These are phyloP conservation scores for Baudoinia panamericana DNA, from an alignment of 495 filamentous ascomycete species.

Conservation along the genomic window DNA sequence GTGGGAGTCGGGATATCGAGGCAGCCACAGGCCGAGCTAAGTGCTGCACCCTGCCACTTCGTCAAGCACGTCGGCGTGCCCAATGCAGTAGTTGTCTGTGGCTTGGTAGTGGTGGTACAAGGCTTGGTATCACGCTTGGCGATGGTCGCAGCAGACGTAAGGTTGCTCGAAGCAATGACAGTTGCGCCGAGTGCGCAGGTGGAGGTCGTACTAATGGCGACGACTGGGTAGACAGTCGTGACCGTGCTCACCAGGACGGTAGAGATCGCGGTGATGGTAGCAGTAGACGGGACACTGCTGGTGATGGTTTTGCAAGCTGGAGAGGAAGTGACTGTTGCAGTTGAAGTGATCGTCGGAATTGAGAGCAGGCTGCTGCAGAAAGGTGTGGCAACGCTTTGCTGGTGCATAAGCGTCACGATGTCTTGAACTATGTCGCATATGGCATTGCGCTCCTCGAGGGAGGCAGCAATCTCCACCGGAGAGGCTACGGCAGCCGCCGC, in stretches of 20 bases:
- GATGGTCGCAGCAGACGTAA: too few relatives aligned
- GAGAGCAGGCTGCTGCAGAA: not conserved
- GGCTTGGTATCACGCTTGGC: too few relatives aligned
- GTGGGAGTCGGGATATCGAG: not conserved
- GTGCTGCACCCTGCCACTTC: not conserved
- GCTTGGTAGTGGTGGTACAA: too few relatives aligned
- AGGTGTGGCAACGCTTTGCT: not conserved
- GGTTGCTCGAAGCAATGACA: too few relatives aligned
- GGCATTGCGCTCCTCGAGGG: not conserved
- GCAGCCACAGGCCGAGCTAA: not conserved
- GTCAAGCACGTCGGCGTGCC: not conserved
- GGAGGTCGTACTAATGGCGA: not conserved
- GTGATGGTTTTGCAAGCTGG: not conserved
- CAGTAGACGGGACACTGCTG: not conserved
- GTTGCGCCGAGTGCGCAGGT: not conserved
- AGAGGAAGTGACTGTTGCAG: not conserved
- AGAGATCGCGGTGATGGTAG: not conserved
- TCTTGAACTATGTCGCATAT: not conserved
- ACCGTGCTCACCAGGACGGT: not conserved
- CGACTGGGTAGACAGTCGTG: slow-evolving; percentile 1
- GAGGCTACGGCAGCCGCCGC: not conserved
- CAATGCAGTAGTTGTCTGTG: not conserved
- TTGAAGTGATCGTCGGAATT: not conserved
- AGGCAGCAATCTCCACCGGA: not conserved
- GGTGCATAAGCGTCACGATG: not conserved